These are phyloP conservation scores for Coemansia sp. DNA, from an alignment of 192 early-diverging fungal species.

Conservation along the genomic window DNA sequence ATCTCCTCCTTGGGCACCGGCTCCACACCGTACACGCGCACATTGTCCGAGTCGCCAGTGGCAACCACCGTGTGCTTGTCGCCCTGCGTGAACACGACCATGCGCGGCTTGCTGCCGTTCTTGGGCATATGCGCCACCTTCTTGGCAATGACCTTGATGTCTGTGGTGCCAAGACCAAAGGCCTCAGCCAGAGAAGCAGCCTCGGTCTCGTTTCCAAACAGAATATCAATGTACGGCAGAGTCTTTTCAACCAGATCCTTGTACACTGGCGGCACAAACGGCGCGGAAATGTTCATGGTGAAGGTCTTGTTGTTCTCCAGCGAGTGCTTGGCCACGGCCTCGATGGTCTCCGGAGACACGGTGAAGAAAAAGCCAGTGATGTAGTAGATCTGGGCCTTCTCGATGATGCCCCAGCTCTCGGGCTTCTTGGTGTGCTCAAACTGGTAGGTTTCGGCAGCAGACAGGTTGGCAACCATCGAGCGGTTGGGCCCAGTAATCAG, in stretches of 20 bases:
- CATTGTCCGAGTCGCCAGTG: conserved; percentile 62
- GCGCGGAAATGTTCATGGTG: conserved; percentile 93
- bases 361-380: conserved; percentile 95
- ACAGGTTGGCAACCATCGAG: conserved; percentile 91
- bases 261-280: conserved; percentile 95
- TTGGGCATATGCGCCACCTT: conserved; percentile 84
- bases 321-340: conserved; percentile 88
- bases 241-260: conserved; percentile 75
- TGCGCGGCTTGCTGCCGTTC: conserved; percentile 70
- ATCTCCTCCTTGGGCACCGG: conserved; percentile 69
- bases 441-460: conserved; percentile 89
- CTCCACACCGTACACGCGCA: conserved; percentile 64
- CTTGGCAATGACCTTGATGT: conserved; percentile 81
- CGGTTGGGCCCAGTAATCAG: conserved; percentile 88
- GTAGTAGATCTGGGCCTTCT: conserved; percentile 89
- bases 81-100: conserved; percentile 91
- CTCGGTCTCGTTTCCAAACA: conserved; percentile 98
- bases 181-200: conserved; percentile 81
- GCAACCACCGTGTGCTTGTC: conserved; percentile 58
- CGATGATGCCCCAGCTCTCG: conserved; percentile 85
- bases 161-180: conserved; percentile 69
- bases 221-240: conserved; percentile 84
- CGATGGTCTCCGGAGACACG: conserved; percentile 81
- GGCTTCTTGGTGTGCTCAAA: conserved; percentile 66
- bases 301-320: conserved; percentile 82